A percentile compares a stretch with the other conserved stretches of the same genome.
phyloP scores from a whole-genome alignment of 2,329 filamentous ascomycete species.

The Cadophora sp. region DNA sequence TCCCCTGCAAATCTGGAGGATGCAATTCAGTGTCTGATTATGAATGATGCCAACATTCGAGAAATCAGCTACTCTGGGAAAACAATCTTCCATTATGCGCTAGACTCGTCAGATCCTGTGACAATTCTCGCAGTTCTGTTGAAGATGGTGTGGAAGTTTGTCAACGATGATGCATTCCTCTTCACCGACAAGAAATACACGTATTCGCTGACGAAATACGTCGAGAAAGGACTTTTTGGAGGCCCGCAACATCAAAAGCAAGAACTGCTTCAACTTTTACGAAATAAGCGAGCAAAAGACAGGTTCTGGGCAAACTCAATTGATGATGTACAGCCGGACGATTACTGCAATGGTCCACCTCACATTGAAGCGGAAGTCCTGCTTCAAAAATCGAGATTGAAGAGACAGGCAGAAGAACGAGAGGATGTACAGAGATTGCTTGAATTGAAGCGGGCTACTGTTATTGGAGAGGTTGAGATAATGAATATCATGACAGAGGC shows the following conservation, averaged over 20 bases:
- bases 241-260: conserved; percentile 30
- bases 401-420: conserved; percentile 25
- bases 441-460: conserved; percentile 25
- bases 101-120: conserved; percentile 63
- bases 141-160: conserved; percentile 67
- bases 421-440: conserved; percentile 24
- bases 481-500: conserved; percentile 21
- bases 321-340: conserved; percentile 27
- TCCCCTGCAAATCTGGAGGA: conserved; percentile 46
- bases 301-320: conserved; percentile 32
- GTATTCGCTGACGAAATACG: conserved; percentile 71
- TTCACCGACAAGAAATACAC: conserved; percentile 59
- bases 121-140: conserved; percentile 63
- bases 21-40: conserved; percentile 62
- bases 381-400: conserved; percentile 28
- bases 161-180: conserved; percentile 66
- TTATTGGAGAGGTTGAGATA: conserved; percentile 25
- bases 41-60: conserved; percentile 59
- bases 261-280: conserved; percentile 25
- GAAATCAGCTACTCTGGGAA: conserved; percentile 53
- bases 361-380: conserved; percentile 30
- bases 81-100: conserved; percentile 65
- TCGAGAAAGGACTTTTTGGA: conserved; percentile 43
- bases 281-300: conserved; percentile 27
- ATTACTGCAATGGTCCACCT: conserved; percentile 25